Evolutionary conservation across 1,284 basidiomycete species (phyloP).

Genomic region (Irpex sp.): DNA sequence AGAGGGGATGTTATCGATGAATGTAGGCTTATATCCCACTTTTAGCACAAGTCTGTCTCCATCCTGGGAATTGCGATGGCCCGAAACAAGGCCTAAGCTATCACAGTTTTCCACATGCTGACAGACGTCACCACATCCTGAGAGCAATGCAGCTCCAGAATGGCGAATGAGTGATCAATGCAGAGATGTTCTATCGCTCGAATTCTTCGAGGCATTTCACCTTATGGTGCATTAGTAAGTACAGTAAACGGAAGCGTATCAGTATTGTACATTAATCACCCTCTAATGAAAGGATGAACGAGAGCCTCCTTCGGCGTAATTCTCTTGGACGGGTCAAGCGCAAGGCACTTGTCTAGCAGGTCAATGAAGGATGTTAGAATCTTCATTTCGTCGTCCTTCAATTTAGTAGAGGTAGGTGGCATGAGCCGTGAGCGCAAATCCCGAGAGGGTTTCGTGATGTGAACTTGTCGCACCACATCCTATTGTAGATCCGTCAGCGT

Average conservation of each 20-base stretch:
- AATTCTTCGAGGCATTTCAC: not conserved
- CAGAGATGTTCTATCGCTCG: not conserved
- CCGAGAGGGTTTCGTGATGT: conserved; percentile 79
- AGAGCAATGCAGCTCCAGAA: not conserved
- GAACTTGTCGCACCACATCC: conserved; percentile 81
- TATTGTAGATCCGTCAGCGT: conserved; percentile 29
- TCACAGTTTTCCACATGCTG: not conserved
- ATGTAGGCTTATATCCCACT: not conserved
- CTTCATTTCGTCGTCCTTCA: conserved; percentile 88
- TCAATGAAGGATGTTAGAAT: conserved; percentile 85
- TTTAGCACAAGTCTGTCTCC: no score
- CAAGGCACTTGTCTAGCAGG: conserved; percentile 87
- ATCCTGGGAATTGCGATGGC: no score
- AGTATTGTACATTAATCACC: conserved; percentile 30
- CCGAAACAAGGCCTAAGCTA: not conserved
- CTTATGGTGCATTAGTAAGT: not conserved
- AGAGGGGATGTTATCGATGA: not conserved
- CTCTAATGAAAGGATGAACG: conserved; percentile 82
- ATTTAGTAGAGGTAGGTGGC: conserved; percentile 72
- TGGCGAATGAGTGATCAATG: not conserved
- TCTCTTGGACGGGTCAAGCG: conserved; percentile 85
- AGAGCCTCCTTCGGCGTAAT: conserved; percentile 89
- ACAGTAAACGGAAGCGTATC: conserved; percentile 1
- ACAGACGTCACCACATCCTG: not conserved
- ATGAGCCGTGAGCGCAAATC: conserved; percentile 84